Evolutionary conservation across 108 stramenopile species (phyloP).

Genomic region (Nitzschia palea): DNA sequence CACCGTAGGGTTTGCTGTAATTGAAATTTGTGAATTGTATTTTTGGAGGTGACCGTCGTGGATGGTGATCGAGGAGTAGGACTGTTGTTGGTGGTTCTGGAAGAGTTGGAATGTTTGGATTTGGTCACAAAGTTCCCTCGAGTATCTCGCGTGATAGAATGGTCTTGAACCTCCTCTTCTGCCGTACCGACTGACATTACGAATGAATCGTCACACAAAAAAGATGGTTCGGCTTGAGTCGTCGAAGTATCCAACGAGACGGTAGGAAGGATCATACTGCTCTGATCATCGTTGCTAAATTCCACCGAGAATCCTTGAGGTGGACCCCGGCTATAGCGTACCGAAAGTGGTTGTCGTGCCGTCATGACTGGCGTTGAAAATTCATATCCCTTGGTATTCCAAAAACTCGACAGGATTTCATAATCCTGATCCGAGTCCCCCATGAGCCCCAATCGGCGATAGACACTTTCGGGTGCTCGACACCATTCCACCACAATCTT

Average conservation of each 20-base stretch:
- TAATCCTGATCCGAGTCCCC: slow-evolving; percentile 11
- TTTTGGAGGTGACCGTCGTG: neutral
- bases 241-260: neutral
- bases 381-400: slow-evolving; percentile 22
- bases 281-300: neutral
- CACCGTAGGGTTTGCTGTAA: slow-evolving; percentile 22
- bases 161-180: neutral
- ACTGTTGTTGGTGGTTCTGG: neutral
- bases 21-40: slow-evolving; percentile 21
- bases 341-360: neutral
- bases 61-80: neutral
- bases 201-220: neutral
- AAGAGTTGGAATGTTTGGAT: neutral
- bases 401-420: slow-evolving; percentile 11
- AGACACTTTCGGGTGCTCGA: slow-evolving; percentile 1
- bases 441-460: neutral
- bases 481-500: slow-evolving; percentile 23
- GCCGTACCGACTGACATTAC: neutral
- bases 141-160: neutral
- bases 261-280: neutral
- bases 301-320: neutral
- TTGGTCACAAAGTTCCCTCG: neutral
- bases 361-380: slow-evolving; percentile 7
- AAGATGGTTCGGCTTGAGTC: neutral
- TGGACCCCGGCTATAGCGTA: neutral